phyloP scores from a whole-genome alignment of 2,329 filamentous ascomycete species.

The Colletotrichum liaoningense region DNA sequence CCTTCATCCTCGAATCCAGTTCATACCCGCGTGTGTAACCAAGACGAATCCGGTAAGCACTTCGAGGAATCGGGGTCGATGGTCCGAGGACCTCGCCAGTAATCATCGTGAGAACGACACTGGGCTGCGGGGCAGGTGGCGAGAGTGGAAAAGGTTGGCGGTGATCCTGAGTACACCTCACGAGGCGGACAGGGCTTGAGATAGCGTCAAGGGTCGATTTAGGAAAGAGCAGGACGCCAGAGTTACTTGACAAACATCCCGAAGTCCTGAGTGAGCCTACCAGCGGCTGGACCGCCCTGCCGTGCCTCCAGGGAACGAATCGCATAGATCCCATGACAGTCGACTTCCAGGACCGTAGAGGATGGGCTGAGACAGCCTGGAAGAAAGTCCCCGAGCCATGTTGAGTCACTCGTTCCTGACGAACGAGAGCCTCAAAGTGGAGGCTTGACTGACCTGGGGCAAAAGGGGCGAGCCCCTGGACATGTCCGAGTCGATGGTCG shows the following conservation, averaged over 20 bases:
- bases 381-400: conserved; percentile 1
- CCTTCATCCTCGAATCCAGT: conserved; percentile 18
- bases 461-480: background rate
- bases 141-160: conserved; percentile 22
- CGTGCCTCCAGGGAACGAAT: conserved; percentile 9
- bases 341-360: conserved; percentile 5
- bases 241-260: conserved; percentile 24
- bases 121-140: conserved; percentile 32
- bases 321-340: conserved; percentile 18
- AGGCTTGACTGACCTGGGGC: conserved; percentile 16
- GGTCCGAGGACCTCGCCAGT: conserved; percentile 22
- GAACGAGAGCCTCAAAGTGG: background rate
- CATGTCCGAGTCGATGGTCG: background rate
- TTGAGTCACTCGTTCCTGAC: background rate
- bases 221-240: conserved; percentile 28
- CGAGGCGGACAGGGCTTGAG: conserved; percentile 11
- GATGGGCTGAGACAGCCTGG: background rate
- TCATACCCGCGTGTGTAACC: conserved; percentile 4
- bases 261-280: background rate
- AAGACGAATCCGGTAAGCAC: conserved; percentile 16
- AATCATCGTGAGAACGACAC: conserved; percentile 24
- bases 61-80: background rate
- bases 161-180: conserved; percentile 14
- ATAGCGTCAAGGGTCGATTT: conserved; percentile 3
- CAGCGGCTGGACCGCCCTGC: background rate